phyloP scores from a whole-genome alignment of 164 flowering plant genomes.

The Akebia trifoliata region DNA sequence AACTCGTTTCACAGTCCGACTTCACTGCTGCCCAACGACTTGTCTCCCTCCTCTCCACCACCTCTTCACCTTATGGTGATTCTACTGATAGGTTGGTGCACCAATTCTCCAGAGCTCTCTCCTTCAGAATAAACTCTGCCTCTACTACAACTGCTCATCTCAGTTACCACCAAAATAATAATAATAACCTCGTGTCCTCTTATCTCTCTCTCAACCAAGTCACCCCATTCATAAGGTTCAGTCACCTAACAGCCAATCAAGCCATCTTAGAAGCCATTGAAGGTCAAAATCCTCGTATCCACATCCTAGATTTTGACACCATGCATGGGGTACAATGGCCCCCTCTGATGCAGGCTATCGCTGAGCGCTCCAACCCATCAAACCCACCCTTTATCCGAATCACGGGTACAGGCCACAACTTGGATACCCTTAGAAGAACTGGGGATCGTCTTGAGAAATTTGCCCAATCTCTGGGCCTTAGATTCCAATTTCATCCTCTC shows the following conservation, averaged over 20 bases:
- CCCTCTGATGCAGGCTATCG: constrained; percentile 81
- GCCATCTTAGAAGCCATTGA: constrained; percentile 80
- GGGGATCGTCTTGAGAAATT: constrained; percentile 74
- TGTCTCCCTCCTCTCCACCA: constrained; percentile 47
- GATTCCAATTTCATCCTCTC: constrained; percentile 69
- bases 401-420: constrained; percentile 70
- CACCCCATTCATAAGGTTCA: constrained; percentile 82
- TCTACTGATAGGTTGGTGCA: constrained; percentile 64
- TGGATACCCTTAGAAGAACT: constrained; percentile 46
- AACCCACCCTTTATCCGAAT: constrained; percentile 55
- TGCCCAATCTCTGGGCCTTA: constrained; percentile 71
- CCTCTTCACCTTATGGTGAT: constrained; percentile 70
- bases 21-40: constrained; percentile 58
- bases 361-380: constrained; percentile 34
- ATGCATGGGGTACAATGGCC: constrained; percentile 97
- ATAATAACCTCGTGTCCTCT: no score
- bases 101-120: constrained; percentile 63
- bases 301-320: constrained; percentile 82
- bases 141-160: not conserved
- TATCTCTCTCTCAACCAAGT: constrained; percentile 72
- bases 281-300: constrained; percentile 50
- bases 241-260: constrained; percentile 89
- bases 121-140: constrained; percentile 35
- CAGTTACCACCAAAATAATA: no score
- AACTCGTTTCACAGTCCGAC: constrained; percentile 59